Conservation (phyloP, 2,329 filamentous ascomycete genomes). For the Sordariomycetes sp. region DNA sequence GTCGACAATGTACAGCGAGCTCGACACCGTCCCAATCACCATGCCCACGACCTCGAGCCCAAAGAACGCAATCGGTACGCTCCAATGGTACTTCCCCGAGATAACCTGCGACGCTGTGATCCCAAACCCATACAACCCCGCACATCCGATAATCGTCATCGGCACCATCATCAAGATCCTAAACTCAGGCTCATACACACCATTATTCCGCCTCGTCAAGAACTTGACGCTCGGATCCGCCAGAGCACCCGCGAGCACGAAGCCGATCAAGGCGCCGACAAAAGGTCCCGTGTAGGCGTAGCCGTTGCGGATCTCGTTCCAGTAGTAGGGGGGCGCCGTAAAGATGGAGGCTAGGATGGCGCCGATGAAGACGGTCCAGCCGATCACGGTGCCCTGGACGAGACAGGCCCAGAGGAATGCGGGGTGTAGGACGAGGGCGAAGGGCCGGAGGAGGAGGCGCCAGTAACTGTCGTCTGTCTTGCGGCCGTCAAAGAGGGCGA, state of each 20-base stretch:
- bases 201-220: constrained; percentile 62
- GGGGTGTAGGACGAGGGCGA: constrained; percentile 73
- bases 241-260: constrained; percentile 59
- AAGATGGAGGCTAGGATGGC: constrained; percentile 74
- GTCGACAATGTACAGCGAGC: constrained; percentile 81
- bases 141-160: constrained; percentile 63
- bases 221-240: constrained; percentile 59
- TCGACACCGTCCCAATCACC: constrained; percentile 81
- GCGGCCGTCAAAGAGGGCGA: constrained; percentile 66
- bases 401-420: constrained; percentile 70
- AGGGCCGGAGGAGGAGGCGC: constrained; percentile 54
- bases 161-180: constrained; percentile 71
- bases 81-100: constrained; percentile 46
- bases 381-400: constrained; percentile 81
- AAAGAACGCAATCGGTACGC: constrained; percentile 70
- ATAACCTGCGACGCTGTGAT: constrained; percentile 52
- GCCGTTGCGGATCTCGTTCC: constrained; percentile 69
- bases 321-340: constrained; percentile 68
- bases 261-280: constrained; percentile 67
- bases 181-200: constrained; percentile 87
- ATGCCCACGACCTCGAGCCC: constrained; percentile 75
- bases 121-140: constrained; percentile 76
- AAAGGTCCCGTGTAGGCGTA: constrained; percentile 81
- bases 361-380: constrained; percentile 90
- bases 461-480: constrained; percentile 66